These are phyloP conservation scores for Lactarius akahatsu DNA, from an alignment of 768 basidiomycete species.

Conservation along the genomic window DNA sequence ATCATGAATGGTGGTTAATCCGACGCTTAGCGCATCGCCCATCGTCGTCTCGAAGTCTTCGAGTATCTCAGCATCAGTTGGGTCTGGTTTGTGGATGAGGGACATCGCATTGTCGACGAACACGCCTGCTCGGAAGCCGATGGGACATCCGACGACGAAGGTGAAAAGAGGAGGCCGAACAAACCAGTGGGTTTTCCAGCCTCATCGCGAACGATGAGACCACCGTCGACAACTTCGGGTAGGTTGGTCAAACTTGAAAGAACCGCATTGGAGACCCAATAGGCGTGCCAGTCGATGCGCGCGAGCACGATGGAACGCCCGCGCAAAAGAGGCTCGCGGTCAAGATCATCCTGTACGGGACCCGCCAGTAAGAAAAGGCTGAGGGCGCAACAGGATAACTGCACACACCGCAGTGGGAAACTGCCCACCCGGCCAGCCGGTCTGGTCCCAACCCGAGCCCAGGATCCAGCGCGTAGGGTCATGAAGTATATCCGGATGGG, in stretches of 20 bases:
- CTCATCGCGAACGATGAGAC: slow-evolving; percentile 62
- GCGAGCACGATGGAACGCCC: slow-evolving; percentile 70
- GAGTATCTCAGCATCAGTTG: slow-evolving; percentile 54
- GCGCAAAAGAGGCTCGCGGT: slow-evolving; percentile 61
- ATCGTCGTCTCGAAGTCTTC: slow-evolving; percentile 66
- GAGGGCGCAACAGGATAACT: background rate
- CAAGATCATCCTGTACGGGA: slow-evolving; percentile 62
- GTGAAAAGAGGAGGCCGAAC: slow-evolving; percentile 10
- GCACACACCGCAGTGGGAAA: slow-evolving; percentile 72
- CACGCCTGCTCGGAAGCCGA: slow-evolving; percentile 45
- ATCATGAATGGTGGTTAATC: slow-evolving; percentile 87
- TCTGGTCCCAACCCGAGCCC: slow-evolving; percentile 96
- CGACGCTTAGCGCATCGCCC: slow-evolving; percentile 68
- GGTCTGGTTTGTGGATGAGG: slow-evolving; percentile 65
- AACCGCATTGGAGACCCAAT: slow-evolving; percentile 80
- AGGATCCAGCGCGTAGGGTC: slow-evolving; percentile 68
- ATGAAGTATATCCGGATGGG: slow-evolving; percentile 53
- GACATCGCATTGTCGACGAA: slow-evolving; percentile 88
- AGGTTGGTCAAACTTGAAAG: slow-evolving; percentile 62
- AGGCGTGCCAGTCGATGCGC: slow-evolving; percentile 81
- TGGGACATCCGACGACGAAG: background rate
- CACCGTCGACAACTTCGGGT: slow-evolving; percentile 67
- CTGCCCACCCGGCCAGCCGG: slow-evolving; percentile 51
- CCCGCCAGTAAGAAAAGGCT: background rate
- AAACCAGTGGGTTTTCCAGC: slow-evolving; percentile 68